Evolutionary conservation across 2,329 filamentous ascomycete species (phyloP).

Genomic region (Pseudocercospora fuligena): DNA sequence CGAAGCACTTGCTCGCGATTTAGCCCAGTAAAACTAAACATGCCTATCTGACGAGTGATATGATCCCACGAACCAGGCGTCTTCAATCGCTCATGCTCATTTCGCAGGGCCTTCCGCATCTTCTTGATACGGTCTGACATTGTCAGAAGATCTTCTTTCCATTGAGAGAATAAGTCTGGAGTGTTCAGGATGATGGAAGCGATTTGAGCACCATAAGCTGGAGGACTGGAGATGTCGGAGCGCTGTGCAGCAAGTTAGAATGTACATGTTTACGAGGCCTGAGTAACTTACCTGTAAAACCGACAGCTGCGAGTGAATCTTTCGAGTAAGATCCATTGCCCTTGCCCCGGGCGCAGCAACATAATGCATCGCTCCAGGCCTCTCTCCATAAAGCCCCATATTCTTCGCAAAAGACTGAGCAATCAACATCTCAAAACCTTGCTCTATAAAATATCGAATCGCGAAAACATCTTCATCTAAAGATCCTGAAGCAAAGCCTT

Average conservation of each 20-base stretch:
- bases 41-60: slow-evolving; percentile 98
- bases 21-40: slow-evolving; percentile 95
- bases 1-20: slow-evolving; percentile 72
- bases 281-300: slow-evolving; percentile 46
- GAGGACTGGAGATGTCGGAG: slow-evolving; percentile 96
- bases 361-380: slow-evolving; percentile 93
- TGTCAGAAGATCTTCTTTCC: slow-evolving; percentile 86
- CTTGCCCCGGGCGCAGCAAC: slow-evolving; percentile 74
- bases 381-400: slow-evolving; percentile 99
- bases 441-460: slow-evolving; percentile 86
- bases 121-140: slow-evolving; percentile 95
- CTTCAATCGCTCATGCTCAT: slow-evolving; percentile 78
- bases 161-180: slow-evolving; percentile 77
- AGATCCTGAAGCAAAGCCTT: slow-evolving; percentile 93
- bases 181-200: slow-evolving; percentile 88
- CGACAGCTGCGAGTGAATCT: slow-evolving; percentile 88
- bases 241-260: slow-evolving; percentile 48
- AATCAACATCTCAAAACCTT: slow-evolving; percentile 86
- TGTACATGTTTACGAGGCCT: too few species aligned
- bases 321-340: slow-evolving; percentile 81
- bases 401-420: slow-evolving; percentile 98
- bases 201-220: slow-evolving; percentile 89
- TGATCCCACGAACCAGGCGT: slow-evolving; percentile 95
- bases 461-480: slow-evolving; percentile 92
- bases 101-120: slow-evolving; percentile 80